Evolutionary conservation across 345 rosid genomes (phyloP).

Genomic region (Citrus glauca): DNA sequence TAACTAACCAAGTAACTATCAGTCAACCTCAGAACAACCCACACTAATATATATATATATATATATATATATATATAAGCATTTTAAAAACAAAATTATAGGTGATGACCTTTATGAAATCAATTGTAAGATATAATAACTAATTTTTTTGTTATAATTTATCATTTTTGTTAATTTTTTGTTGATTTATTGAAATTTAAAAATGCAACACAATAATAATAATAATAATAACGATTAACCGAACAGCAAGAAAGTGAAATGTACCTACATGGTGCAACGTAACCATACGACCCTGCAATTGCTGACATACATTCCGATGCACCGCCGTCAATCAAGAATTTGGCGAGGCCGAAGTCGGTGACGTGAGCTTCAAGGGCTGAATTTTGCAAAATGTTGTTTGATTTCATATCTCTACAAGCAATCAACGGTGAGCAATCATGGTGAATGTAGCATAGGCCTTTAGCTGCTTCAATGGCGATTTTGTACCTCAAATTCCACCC

Average conservation of each 20-base stretch:
- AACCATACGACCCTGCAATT: too few relatives aligned
- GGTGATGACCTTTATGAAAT: not conserved
- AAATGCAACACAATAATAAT: not conserved
- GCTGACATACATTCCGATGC: not conserved
- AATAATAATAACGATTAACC: too few relatives aligned
- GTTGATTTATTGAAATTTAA: too few relatives aligned
- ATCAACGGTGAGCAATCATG: conserved; percentile 69
- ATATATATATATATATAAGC: not conserved
- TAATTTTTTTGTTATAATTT: not conserved
- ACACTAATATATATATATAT: not conserved
- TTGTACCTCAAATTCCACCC: conserved; percentile 58
- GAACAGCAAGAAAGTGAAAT: too few relatives aligned
- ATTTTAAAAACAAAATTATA: not conserved
- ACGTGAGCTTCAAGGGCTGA: conserved; percentile 70
- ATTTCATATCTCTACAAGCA: conserved; percentile 68
- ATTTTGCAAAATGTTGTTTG: conserved; percentile 56
- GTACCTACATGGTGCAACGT: conserved; percentile 27
- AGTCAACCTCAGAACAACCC: not conserved
- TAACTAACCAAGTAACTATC: conserved; percentile 13
- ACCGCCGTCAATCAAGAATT: conserved; percentile 50
- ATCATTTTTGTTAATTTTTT: not conserved
- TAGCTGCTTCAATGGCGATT: conserved; percentile 66
- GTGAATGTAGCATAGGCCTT: conserved; percentile 59
- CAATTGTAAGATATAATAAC: not conserved
- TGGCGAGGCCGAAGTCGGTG: conserved; percentile 70